Evolutionary conservation across 306 rosid genomes (phyloP), one percentile per base, ranked within the genome.

Genomic region (Amphicarpaea edgeworthii): DNA sequence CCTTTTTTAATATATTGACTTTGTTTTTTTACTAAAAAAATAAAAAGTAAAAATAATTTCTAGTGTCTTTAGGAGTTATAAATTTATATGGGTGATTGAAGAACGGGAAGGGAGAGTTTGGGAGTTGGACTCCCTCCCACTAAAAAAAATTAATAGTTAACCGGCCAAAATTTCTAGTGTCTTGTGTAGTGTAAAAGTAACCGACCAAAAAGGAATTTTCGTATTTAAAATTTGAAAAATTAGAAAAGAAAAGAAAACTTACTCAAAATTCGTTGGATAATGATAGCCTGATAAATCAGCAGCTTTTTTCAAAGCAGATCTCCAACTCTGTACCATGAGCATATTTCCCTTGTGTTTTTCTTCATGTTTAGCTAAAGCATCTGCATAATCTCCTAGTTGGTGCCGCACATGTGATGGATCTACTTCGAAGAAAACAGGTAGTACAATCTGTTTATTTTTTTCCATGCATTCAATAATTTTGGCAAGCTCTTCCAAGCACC

Each of bases 391-490:
- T 23, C 34, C 62, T 4, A 0, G 0, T 55, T 55, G 62, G n/a
- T 23, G 8, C 3, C 62, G 32, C 37, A 55, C 34, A 2, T 23
- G 8, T 24, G 62, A 55, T 55, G 62, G 62, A 23, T 55, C 34
- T 55, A 55, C 34, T 0, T 55, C 0, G 37, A 23, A 55, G 34
- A 55, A 55, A 55, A 55, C 62, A 55, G 62, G 62, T 12, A 55
- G 8, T 4, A 55, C 37, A 55, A 12, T 23, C 62, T 55, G 62
- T 5, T 55, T 11, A 55, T 23, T 12, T 24, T 1, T 55, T 11
- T 55, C 34, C 62, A 21, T 55, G 62, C 17, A 55, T 55, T 55
- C 62, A 55, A 55, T 5, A n/a, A 55, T 55, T 23, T 55, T 55
- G 34, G 34, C 34, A 55, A 55, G 62, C 37, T 55, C 62, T 1